These are phyloP conservation scores for Corniculantispora saksenae DNA, from an alignment of 2,329 filamentous ascomycete species.

Conservation along the genomic window DNA sequence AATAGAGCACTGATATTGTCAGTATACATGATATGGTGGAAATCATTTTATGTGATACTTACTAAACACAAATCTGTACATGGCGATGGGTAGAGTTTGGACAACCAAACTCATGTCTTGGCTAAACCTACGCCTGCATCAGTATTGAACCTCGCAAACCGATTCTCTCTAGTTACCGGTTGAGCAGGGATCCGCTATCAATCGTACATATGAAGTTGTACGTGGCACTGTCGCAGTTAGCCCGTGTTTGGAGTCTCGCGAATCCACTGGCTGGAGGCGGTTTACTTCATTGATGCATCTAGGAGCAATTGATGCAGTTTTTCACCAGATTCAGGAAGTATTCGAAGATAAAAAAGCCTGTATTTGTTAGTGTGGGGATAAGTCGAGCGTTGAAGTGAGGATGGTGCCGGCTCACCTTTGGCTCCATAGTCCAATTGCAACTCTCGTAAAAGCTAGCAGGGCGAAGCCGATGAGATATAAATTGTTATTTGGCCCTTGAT, in stretches of 20 bases:
- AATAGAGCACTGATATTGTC: neutral
- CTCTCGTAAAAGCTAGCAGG: neutral
- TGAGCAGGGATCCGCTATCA: neutral
- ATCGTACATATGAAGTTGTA: neutral
- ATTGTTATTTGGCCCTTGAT: neutral
- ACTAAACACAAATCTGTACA: neutral
- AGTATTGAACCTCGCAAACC: neutral
- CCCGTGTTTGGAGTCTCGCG: too few species aligned
- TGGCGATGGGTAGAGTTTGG: neutral
- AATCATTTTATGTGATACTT: too few species aligned
- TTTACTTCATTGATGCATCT: neutral
- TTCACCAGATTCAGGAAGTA: neutral
- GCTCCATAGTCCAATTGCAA: neutral
- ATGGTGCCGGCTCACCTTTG: too few species aligned
- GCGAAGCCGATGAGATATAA: neutral
- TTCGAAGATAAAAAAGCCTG: neutral
- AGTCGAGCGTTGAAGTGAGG: too few species aligned
- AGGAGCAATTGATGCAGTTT: neutral
- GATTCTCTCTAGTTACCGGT: neutral
- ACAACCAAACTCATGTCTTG: neutral
- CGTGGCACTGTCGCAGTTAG: neutral
- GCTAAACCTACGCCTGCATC: neutral
- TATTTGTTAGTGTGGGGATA: too few species aligned
- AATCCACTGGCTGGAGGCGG: neutral
- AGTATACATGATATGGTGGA: too few species aligned